phyloP scores from a whole-genome alignment of 2,329 filamentous ascomycete species.

The Sporothrix variecibatus region DNA sequence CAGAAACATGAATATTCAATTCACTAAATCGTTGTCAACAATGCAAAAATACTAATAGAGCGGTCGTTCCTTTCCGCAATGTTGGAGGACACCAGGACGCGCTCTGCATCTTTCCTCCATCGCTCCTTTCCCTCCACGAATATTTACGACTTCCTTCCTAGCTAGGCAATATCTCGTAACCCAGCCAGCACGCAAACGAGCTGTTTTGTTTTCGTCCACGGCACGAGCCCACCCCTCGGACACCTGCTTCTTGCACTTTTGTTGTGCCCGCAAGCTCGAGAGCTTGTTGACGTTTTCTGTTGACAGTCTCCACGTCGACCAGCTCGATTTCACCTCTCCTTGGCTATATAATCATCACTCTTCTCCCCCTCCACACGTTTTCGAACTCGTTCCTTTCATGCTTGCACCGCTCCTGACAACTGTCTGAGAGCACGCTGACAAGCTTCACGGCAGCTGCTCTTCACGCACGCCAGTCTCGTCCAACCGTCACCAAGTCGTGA shows the following conservation, averaged over 20 bases:
- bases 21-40: neutral
- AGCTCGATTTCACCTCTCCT: neutral
- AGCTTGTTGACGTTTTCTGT: neutral
- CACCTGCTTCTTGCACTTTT: neutral
- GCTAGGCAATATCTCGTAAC: neutral
- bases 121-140: neutral
- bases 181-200: neutral
- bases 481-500: neutral
- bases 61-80: neutral
- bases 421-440: constrained; percentile 1
- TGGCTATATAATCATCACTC: neutral
- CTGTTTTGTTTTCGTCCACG: neutral
- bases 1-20: neutral
- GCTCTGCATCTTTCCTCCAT: neutral
- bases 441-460: constrained; percentile 9
- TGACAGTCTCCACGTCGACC: neutral
- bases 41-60: neutral
- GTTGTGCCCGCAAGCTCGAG: neutral
- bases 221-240: neutral
- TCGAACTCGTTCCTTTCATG: neutral
- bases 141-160: constrained; percentile 11
- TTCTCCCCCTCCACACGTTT: neutral
- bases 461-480: neutral
- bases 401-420: neutral
- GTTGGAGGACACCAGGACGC: neutral